Evolutionary conservation across 768 basidiomycete genomes (phyloP), one percentile per base, ranked within the genome.

Genomic region (Russula sp.): DNA sequence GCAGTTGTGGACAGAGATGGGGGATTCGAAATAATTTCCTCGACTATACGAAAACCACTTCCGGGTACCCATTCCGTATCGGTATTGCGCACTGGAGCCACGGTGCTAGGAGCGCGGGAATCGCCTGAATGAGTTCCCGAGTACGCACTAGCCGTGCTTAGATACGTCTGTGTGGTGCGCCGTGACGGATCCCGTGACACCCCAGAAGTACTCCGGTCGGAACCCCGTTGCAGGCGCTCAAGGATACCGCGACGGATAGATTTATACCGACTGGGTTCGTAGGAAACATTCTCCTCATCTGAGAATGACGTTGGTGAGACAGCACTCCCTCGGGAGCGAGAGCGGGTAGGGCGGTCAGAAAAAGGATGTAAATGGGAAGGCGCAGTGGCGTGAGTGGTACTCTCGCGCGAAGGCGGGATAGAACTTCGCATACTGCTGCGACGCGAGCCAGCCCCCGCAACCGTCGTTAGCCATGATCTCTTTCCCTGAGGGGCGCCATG

Each of bases 181-280:
- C 63, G 63, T 16, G 63, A 60, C 7, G 54, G 40, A 22, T 61
- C 66, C 58, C 61, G 60, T 63, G 52, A 59, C 65, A 59, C 40
- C 69, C 68, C 3, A 67, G 66, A 22, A 68, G 66, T 9, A 63
- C 65, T 16, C 71, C 70, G 40, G 75, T 69, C 5, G 75, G 71
- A 6, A 57, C 74, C 70, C 9, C 59, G 56, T 37, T 68, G 69
- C 18, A 75, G 72, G 66, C 72, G 74, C 66, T 78, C 79, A 51
- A 83, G 69, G 39, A 84, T 79, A 10, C 76, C 79, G 9, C 81
- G 79, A 55, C 80, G 78, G 68, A 83, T 82, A 66, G 79, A 80
- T 68, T 77, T 80, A 66, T 81, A 79, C 7, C 79, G 75, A 20
- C 81, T 71, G 35, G 76, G 73, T 60, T 80, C 81, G 73, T 79